Base-by-base conservation (phyloP, 331 rosid genomes). In the Erythrophleum ivorense region DNA sequence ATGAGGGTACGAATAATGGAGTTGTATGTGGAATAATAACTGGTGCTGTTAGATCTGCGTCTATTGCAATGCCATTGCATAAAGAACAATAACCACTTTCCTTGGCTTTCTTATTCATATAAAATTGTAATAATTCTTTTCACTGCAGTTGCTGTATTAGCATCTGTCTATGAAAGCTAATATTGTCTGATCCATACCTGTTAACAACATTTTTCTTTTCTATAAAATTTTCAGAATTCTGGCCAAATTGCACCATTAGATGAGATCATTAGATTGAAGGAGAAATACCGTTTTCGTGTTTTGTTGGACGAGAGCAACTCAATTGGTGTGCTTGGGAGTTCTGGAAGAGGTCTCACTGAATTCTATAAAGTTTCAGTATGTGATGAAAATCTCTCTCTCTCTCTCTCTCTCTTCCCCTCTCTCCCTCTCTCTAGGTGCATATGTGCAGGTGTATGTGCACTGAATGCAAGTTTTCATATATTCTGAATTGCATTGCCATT, bases 271-370 rank as follows among this genome's bases (percentile, higher is more conserved):
- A 89, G 83, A 81, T 82, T 96, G 94, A 96, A 96, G 89, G 99
- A 96, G 91, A 85, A 91, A 82, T 90, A 91, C 71, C 84, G 79
- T 1, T 96, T 96, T 74, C 99, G 98, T 71, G 94, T 92, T 87
- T 85, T 92, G 86, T 78, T 96, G 91, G 99, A 96, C 74, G 99
- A 94, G 88, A 96, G 98, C 92, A 96, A 96, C 89, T 96, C 99
- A 12, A 80, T 96, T 83, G 99, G 99, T 58, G 99, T 92, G 85
- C 97, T 96, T 77, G 98, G 99, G 79, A 84, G 81, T 65, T 85
- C 93, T 18, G 98, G 99, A 88, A 89, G 97, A 88, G 99, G 99
- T 88, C 93, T 96, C 83, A 91, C 95, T 12, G 97, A 94, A 79
- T 74, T 81, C 85, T 94, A 72, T 57, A 86, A 90, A 84, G 95